Percentiles rank a stretch among this genome's conserved stretches.
Evolutionary conservation across 2,329 filamentous ascomycete species (phyloP).

Genomic region (Ceratocystis cubensis): DNA sequence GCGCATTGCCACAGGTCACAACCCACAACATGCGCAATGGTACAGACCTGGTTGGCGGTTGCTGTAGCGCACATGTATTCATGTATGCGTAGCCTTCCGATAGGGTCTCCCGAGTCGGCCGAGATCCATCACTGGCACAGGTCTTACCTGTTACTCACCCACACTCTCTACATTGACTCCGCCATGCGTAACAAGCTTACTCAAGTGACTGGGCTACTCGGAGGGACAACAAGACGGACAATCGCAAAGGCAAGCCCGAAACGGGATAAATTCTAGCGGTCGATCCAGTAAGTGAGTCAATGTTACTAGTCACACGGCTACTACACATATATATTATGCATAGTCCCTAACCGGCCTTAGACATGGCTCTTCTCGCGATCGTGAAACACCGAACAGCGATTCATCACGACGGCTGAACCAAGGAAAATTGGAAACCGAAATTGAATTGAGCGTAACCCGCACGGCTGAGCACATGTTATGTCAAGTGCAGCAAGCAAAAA

Average conservation of each 20-base stretch:
- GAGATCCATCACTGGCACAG: background rate
- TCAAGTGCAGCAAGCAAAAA: background rate
- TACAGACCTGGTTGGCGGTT: too few species aligned
- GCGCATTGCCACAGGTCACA: background rate
- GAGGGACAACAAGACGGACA: too few species aligned
- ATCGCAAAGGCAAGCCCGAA: too few species aligned
- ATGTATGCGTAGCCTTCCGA: background rate
- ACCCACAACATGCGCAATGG: too few species aligned
- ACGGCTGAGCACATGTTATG: too few species aligned
- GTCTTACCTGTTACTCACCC: too few species aligned
- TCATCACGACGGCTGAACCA: background rate
- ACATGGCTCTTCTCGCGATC: background rate
- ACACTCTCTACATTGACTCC: too few species aligned
- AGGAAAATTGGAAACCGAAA: background rate
- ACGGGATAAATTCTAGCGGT: too few species aligned
- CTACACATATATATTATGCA: background rate
- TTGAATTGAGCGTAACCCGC: too few species aligned
- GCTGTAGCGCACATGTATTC: background rate
- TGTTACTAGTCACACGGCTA: background rate
- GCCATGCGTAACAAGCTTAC: background rate
- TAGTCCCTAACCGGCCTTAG: background rate
- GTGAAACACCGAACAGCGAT: background rate
- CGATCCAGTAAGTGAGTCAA: background rate
- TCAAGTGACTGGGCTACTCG: too few species aligned
- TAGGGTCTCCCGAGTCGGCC: background rate